Evolutionary conservation across 352 stramenopile genomes (phyloP), one percentile per base, ranked within the genome.

Genomic region (Elongisporangium anandrum): DNA sequence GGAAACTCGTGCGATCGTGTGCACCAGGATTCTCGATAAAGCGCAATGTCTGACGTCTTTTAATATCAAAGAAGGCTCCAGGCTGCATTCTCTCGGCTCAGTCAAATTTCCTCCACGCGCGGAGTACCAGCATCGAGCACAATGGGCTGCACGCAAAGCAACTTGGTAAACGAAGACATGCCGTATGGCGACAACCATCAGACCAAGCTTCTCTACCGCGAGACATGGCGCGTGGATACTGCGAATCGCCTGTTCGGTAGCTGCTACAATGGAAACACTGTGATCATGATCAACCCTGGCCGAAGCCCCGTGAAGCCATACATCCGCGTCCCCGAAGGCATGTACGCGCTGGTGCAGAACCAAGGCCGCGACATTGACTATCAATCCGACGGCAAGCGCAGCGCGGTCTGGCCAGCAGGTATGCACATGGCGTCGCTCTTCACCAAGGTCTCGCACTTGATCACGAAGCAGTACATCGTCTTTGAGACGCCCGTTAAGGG

Each of bases 391-490:
- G 79, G 76, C n/a, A 73, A 53, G 24, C 70, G 60, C 4, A 79
- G 64, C 7, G 70, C 81, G 0, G 69, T 94, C 8, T 96, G 87
- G 87, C 83, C 87, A 0, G 59, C 84, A 13, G 89, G 89, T 3
- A 85, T 95, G 61, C 87, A 96, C 63, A 76, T 60, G 59, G 78
- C 82, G 2, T 86, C 72, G 13, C 48, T 81, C 21, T 96, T 88
- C 66, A 87, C 90, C 23, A 90, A 90, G 60, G 80, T 96, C 15
- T 83, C 86, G 0, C 87, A 97, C 52, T 65, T 97, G 10, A 82
- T 97, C 12, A 97, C 87, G 22, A 94, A 94, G 72, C 87, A 96
- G 63, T 88, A 80, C 57, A 87, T 96, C 29, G 75, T 96, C 15
- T 95, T 95, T 53, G 80, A 96, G 62, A 93, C 85, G 5, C 85